These are phyloP conservation scores for Cyclanthera cordifolia DNA, from an alignment of 306 rosid species.

Conservation along the genomic window DNA sequence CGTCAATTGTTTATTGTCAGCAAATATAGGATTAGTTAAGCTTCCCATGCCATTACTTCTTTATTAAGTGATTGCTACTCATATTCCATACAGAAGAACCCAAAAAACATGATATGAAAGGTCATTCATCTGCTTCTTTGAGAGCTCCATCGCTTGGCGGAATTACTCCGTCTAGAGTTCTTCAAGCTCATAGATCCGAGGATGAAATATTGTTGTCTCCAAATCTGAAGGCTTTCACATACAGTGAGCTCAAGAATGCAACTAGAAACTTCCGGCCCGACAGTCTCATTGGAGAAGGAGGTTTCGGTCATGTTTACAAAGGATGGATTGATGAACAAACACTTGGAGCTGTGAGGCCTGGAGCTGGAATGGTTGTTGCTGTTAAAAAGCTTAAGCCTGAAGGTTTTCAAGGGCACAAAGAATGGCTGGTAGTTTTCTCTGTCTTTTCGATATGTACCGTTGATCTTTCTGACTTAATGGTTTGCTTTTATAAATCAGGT, in stretches of 20 bases:
- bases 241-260: constrained; percentile 20
- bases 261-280: constrained; percentile 24
- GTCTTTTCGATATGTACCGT: not conserved
- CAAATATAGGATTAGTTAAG: not conserved
- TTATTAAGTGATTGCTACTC: not conserved
- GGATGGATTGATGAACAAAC: constrained; percentile 28
- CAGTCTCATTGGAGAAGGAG: constrained; percentile 26
- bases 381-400: constrained; percentile 27
- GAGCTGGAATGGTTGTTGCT: constrained; percentile 21
- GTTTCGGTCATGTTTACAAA: constrained; percentile 28
- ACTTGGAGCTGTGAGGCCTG: constrained; percentile 18
- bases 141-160: not conserved
- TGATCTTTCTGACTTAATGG: not conserved
- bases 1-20: not conserved
- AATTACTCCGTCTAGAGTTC: constrained; percentile 10
- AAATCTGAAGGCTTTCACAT: constrained; percentile 15
- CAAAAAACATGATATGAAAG: not conserved
- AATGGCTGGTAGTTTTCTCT: constrained; percentile 25
- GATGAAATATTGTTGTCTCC: constrained; percentile 20
- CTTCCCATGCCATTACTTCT: not conserved
- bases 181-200: constrained; percentile 12
- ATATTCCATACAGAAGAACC: constrained; percentile 7
- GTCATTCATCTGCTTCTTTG: constrained; percentile 8
- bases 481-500: constrained; percentile 2
- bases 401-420: constrained; percentile 24